Evolutionary conservation across 148 eudicot species (phyloP).

Genomic region (Rhododendron kiyosumense): DNA sequence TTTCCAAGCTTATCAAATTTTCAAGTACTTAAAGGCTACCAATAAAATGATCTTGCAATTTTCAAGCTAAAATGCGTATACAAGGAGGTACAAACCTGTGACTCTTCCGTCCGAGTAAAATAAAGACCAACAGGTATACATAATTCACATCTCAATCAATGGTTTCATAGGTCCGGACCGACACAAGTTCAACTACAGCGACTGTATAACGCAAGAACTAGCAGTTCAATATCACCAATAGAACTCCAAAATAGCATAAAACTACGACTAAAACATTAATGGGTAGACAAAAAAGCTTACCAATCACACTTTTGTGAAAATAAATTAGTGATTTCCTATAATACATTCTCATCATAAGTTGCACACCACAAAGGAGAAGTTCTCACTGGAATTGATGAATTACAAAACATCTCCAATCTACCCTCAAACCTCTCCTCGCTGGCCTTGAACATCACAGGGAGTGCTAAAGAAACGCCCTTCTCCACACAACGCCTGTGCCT

Average conservation of each 20-base stretch:
- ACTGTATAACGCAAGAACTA: neutral
- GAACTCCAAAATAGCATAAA: neutral
- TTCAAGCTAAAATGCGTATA: neutral
- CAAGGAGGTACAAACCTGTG: neutral
- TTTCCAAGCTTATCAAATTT: neutral
- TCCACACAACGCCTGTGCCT: conserved; percentile 69
- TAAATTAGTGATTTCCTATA: neutral
- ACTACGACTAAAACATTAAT: neutral
- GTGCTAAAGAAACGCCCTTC: conserved; percentile 61
- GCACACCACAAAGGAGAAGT: conserved; percentile 69
- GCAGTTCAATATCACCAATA: neutral
- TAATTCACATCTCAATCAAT: neutral
- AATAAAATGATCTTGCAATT: neutral
- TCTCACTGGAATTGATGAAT: conserved; percentile 62
- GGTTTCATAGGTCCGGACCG: neutral
- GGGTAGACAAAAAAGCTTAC: neutral
- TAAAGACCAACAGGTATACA: neutral
- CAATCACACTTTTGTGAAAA: neutral
- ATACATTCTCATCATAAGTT: conserved; percentile 22
- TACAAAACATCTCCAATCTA: conserved; percentile 54
- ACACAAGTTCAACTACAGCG: neutral
- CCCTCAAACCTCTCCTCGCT: conserved; percentile 44
- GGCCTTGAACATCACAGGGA: conserved; percentile 68
- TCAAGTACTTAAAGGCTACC: neutral
- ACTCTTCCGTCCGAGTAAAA: neutral